Conservation (phyloP, 208 protist species). For the Acanthamoeba royreba region DNA sequence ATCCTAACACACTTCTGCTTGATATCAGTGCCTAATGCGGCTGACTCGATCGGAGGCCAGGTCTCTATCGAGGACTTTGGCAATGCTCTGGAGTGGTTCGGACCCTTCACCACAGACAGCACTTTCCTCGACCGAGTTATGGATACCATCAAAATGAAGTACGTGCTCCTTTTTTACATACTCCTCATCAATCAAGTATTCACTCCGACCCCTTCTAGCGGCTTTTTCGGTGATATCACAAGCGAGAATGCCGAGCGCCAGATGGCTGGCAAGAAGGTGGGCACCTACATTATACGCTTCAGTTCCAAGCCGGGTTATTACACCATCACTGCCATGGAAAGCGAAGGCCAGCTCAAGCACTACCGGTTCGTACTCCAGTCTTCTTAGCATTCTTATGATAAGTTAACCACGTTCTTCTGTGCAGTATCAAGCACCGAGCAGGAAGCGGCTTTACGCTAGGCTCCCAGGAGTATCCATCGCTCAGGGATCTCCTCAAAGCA, state of each 20-base stretch:
- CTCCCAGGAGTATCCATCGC: background rate
- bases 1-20: background rate
- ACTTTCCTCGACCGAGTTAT: background rate
- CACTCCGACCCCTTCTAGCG: too few species aligned
- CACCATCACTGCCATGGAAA: conserved; percentile 37
- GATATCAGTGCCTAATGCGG: background rate
- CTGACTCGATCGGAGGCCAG: background rate
- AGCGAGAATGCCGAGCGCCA: conserved; percentile 41
- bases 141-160: conserved; percentile 36
- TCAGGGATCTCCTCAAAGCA: conserved; percentile 15
- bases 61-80: conserved; percentile 38
- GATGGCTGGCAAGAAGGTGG: conserved; percentile 48
- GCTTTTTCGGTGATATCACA: conserved; percentile 37
- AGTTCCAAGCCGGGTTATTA: conserved; percentile 46
- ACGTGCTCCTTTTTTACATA: background rate
- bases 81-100: conserved; percentile 37
- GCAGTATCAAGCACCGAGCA: conserved; percentile 47
- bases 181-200: too few species aligned
- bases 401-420: too few species aligned
- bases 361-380: background rate
- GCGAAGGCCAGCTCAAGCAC: conserved; percentile 39
- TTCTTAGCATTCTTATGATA: background rate
- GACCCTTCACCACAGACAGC: background rate
- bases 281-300: conserved; percentile 50
- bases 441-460: background rate